Evolutionary conservation across 1,284 basidiomycete species (phyloP), one percentile per base, ranked within the genome.

Genomic region (Meira miltonrushii): DNA sequence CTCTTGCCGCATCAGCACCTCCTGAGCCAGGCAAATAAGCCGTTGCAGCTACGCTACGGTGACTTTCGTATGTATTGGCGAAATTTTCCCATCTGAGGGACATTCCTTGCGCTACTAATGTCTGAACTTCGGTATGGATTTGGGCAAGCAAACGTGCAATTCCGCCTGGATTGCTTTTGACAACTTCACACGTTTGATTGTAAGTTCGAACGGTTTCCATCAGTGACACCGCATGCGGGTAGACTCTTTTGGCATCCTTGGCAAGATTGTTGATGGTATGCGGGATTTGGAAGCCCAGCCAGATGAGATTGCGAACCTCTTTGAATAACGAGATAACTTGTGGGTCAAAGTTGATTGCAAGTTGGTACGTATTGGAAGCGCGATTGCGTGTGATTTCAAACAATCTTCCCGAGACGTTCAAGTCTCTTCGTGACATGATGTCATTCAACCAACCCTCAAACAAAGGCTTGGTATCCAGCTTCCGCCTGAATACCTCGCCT

Each of bases 191-290:
- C 0, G 91, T 95, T 82, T 97, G 94, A 15, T 89, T 89, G 80
- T 97, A 96, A 21, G 92, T 97, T 72, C 93, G 83, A 12, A 97
- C 91, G 0, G 92, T 94, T 82, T 98, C 93, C 92, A 97, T 96
- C 78, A 98, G 81, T 19, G 69, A 67, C 62, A 97, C 94, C 1
- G 95, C 95, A 81, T 96, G 92, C 0, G 94, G 93, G 77, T 98
- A 97, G 50, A 98, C 92, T 67, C 92, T 83, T 82, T 96, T 97
- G 64, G 93, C 93, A 71, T 98, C 93, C 81, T 95, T 97, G 44
- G 95, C 94, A 83, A 95, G 88, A 77, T 94, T 96, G 70, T 87
- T 88, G 70, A 91, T 92, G 56, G 89, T 87, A 80, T 97, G 90
- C 9, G 93, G 92, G 1, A 97, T 92, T 72, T 89, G 88, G 81